A percentile compares a stretch with the other conserved stretches of the same genome.
phyloP scores from a whole-genome alignment of 2,329 filamentous ascomycete genomes.

The Neofusicoccum sp. region DNA sequence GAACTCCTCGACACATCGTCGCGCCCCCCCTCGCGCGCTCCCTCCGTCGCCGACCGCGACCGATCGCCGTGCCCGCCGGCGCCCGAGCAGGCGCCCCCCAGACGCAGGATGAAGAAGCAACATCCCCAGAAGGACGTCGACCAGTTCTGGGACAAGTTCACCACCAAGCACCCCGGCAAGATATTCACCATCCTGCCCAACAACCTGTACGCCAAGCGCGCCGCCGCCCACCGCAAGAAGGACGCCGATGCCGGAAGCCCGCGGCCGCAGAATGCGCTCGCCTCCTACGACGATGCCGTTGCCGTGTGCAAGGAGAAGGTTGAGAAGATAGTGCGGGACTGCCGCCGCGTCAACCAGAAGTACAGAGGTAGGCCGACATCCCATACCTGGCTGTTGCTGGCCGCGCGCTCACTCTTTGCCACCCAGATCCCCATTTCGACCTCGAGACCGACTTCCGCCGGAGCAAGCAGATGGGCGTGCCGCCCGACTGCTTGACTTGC shows the following conservation, averaged over 20 bases:
- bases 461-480: slow-evolving; percentile 38
- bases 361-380: slow-evolving; percentile 52
- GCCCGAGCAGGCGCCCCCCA: slow-evolving; percentile 2
- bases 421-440: slow-evolving; percentile 71
- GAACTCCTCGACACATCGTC: slow-evolving; percentile 9
- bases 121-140: slow-evolving; percentile 65
- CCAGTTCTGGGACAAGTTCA: slow-evolving; percentile 68
- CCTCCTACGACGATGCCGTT: slow-evolving; percentile 70
- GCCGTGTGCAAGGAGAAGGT: slow-evolving; percentile 64
- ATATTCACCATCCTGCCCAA: slow-evolving; percentile 67
- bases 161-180: slow-evolving; percentile 68
- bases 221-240: slow-evolving; percentile 44
- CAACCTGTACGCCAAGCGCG: slow-evolving; percentile 58
- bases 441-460: slow-evolving; percentile 66
- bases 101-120: slow-evolving; percentile 26
- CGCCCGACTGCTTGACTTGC: slow-evolving; percentile 50
- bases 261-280: slow-evolving; percentile 58
- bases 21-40: slow-evolving; percentile 33
- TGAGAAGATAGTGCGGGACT: slow-evolving; percentile 58
- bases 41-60: slow-evolving; percentile 32
- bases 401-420: background rate
- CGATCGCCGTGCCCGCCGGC: slow-evolving; percentile 16
- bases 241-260: slow-evolving; percentile 35
- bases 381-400: background rate
- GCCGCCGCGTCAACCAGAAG: slow-evolving; percentile 75